Evolutionary conservation across 2,329 filamentous ascomycete species (phyloP).

Genomic region (Exophiala sideris): DNA sequence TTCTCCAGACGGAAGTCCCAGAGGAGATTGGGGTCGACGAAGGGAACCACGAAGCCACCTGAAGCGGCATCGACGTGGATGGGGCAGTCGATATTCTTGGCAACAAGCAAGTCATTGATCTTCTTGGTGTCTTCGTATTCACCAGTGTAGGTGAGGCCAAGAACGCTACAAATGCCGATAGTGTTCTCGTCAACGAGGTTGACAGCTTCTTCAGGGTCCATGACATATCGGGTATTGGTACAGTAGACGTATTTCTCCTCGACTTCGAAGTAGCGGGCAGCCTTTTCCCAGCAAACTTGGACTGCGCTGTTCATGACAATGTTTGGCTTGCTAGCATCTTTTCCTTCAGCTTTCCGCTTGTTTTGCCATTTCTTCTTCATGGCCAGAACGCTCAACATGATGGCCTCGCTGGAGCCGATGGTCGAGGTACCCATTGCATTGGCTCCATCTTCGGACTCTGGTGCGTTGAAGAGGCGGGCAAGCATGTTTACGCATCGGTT

Average conservation of each 20-base stretch:
- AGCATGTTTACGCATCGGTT: conserved; percentile 93
- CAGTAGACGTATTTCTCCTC: conserved; percentile 78
- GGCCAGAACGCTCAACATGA: conserved; percentile 59
- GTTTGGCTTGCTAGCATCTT: conserved; percentile 77
- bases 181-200: conserved; percentile 65
- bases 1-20: conserved; percentile 92
- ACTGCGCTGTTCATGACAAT: conserved; percentile 95
- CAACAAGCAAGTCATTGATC: conserved; percentile 80
- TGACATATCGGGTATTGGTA: conserved; percentile 59
- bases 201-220: conserved; percentile 61
- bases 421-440: conserved; percentile 82
- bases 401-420: conserved; percentile 77
- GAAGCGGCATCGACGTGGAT: conserved; percentile 94
- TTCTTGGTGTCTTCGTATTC: conserved; percentile 93
- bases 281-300: conserved; percentile 97
- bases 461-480: conserved; percentile 80
- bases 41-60: conserved; percentile 89
- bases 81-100: conserved; percentile 71
- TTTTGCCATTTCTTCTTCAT: conserved; percentile 97
- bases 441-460: conserved; percentile 51
- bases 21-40: conserved; percentile 74
- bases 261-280: conserved; percentile 82
- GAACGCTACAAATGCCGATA: conserved; percentile 87
- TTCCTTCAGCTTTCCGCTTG: conserved; percentile 75
- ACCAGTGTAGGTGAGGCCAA: conserved; percentile 92